Base-by-base conservation (phyloP, 2,329 filamentous ascomycete species). In the Huntiella omanensis region DNA sequence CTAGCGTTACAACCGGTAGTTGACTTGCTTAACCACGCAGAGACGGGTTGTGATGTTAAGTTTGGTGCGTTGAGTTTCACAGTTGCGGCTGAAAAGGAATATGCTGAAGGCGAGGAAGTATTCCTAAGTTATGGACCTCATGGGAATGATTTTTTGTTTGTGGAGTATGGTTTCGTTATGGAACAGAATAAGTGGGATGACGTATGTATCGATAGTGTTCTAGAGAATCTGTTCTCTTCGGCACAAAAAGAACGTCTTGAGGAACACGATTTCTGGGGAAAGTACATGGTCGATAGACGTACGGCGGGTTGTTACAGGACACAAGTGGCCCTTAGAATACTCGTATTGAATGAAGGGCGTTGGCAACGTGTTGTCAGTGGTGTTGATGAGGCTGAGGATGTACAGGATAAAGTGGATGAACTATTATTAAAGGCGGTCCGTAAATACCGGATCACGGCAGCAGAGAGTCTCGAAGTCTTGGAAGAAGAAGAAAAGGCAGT, bases 1-100 rank as follows among this genome's bases (percentile, higher is more conserved):
- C 73, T 83, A 65, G 73, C 73, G 7, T 68, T 84, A 53, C 78
- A 77, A 58, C 81, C 81, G 1, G 77, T 83, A 33, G 75, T 79
- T 1, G 81, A 86, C 57, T 73, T 82, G 47, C 79, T 85, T 64
- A 86, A 74, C 53, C 70, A 72, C 54, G 57, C 62, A 4, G 60
- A 67, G 35, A 53, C 53, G 7, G 66, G 67, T 22, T 78, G 74
- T 58, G 59, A 64, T 11, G 73, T 75, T 1, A 56, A 63, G 3
- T 73, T 71, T 53, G 63, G 67, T 40, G 51, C 59, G 1, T 57
- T 60, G 1, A 67, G 68, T 4, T 83, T 75, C 60, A 66, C 63
- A 17, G 65, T 83, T 40, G 66, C 60, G 13, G 68, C 74, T 2
- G 61, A 67, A 40, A 58, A 62, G 2, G 55, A 62, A 0, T 77